A percentile compares a stretch with the other conserved stretches of the same genome.
Conservation (phyloP, 2,329 filamentous ascomycete species). For the Onygenales sp. region DNA sequence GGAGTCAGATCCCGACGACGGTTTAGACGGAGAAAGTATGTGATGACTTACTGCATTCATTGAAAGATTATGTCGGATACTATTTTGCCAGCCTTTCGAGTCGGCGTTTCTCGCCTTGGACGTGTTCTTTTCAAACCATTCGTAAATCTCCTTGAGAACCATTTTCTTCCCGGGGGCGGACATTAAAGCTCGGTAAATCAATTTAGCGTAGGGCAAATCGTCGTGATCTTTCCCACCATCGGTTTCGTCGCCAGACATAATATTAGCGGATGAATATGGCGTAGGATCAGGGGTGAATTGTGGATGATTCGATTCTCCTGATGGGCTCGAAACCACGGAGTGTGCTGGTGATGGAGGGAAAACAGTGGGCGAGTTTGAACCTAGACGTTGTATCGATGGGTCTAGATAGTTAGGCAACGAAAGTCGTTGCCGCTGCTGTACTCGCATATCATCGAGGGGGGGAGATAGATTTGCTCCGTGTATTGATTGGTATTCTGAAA, state of each 20-base stretch:
- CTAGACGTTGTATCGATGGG: background rate
- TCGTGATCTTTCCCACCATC: conserved; percentile 10
- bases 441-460: background rate
- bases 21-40: conserved; percentile 7
- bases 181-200: conserved; percentile 69
- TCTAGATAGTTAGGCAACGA: background rate
- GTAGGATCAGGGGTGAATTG: background rate
- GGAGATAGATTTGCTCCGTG: background rate
- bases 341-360: conserved; percentile 6
- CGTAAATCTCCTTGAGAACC: conserved; percentile 77
- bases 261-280: conserved; percentile 15
- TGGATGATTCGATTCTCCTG: conserved; percentile 1
- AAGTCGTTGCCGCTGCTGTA: background rate
- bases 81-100: conserved; percentile 82
- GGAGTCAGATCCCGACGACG: conserved; percentile 3
- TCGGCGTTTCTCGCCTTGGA: conserved; percentile 56
- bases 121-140: conserved; percentile 79
- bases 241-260: conserved; percentile 11
- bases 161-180: conserved; percentile 58
- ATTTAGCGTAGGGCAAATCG: conserved; percentile 66
- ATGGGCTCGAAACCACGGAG: conserved; percentile 9
- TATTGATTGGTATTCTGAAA: background rate
- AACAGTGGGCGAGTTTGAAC: conserved; percentile 2
- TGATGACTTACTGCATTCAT: conserved; percentile 72
- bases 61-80: conserved; percentile 87